These are phyloP conservation scores for Phytophthora multivora DNA, from an alignment of 352 stramenopile genomes.

Conservation along the genomic window DNA sequence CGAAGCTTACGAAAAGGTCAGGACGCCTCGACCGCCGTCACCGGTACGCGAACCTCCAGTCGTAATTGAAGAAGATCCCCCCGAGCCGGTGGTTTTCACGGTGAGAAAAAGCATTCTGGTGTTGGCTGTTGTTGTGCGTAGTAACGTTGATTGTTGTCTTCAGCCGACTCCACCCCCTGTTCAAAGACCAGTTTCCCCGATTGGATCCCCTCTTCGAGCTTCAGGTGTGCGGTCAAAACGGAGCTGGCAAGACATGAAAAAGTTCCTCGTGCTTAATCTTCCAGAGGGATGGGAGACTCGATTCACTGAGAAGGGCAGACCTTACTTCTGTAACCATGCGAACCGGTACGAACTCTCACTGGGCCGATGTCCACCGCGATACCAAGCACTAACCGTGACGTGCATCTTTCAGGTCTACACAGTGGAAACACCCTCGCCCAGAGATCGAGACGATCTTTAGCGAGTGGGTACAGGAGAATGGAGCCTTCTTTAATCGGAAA, in stretches of 20 bases:
- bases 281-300: slow-evolving; percentile 82
- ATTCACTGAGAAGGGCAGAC: slow-evolving; percentile 79
- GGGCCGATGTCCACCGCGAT: neutral
- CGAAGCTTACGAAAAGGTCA: slow-evolving; percentile 52
- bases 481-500: slow-evolving; percentile 47
- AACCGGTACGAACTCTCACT: slow-evolving; percentile 47
- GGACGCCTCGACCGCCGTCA: slow-evolving; percentile 2
- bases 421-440: slow-evolving; percentile 82
- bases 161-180: slow-evolving; percentile 26
- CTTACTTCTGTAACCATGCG: slow-evolving; percentile 85
- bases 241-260: slow-evolving; percentile 82
- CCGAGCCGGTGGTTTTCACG: slow-evolving; percentile 29
- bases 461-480: slow-evolving; percentile 80
- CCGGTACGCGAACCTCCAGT: slow-evolving; percentile 16
- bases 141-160: too few species aligned
- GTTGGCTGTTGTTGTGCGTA: too few species aligned
- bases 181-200: slow-evolving; percentile 17
- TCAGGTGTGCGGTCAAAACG: slow-evolving; percentile 38
- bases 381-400: neutral
- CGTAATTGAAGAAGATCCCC: slow-evolving; percentile 7
- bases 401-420: slow-evolving; percentile 56
- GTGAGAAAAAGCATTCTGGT: slow-evolving; percentile 8
- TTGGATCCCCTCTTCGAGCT: slow-evolving; percentile 36
- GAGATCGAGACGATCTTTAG: slow-evolving; percentile 79
- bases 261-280: slow-evolving; percentile 67